Evolutionary conservation across 2,329 filamentous ascomycete species (phyloP).

Genomic region (Aspergillus floridensis): DNA sequence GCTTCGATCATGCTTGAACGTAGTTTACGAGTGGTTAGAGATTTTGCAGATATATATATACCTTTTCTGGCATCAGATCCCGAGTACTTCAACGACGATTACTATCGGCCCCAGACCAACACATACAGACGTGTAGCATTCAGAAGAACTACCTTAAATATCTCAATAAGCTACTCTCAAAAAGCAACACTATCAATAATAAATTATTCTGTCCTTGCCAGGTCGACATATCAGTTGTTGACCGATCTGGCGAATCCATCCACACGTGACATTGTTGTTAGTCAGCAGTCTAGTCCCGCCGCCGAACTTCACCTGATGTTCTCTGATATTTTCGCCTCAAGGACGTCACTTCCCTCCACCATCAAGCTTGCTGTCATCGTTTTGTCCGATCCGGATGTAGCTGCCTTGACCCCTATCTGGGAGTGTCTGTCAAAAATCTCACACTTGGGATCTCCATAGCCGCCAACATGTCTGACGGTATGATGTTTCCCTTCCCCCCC

Average conservation of each 20-base stretch:
- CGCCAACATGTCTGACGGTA: constrained; percentile 47
- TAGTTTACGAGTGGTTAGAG: no score
- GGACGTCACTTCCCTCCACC: constrained; percentile 20
- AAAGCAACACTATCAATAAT: background rate
- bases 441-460: constrained; percentile 22
- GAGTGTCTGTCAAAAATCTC: constrained; percentile 26
- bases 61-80: no score
- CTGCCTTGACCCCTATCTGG: constrained; percentile 26
- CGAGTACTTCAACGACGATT: no score
- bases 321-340: constrained; percentile 10
- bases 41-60: no score
- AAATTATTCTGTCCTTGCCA: background rate
- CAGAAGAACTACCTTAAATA: no score
- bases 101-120: no score
- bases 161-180: background rate
- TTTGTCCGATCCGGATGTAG: constrained; percentile 38
- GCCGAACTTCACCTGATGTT: constrained; percentile 15
- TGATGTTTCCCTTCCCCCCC: constrained; percentile 9
- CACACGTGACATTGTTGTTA: constrained; percentile 3
- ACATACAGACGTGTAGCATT: no score
- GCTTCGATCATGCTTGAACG: no score
- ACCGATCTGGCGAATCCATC: background rate
- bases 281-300: constrained; percentile 11
- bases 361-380: constrained; percentile 27
- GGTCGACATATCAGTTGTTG: background rate